These are phyloP conservation scores for Leersia perrieri DNA, from an alignment of 176 grass and related monocot genomes.

Conservation along the genomic window DNA sequence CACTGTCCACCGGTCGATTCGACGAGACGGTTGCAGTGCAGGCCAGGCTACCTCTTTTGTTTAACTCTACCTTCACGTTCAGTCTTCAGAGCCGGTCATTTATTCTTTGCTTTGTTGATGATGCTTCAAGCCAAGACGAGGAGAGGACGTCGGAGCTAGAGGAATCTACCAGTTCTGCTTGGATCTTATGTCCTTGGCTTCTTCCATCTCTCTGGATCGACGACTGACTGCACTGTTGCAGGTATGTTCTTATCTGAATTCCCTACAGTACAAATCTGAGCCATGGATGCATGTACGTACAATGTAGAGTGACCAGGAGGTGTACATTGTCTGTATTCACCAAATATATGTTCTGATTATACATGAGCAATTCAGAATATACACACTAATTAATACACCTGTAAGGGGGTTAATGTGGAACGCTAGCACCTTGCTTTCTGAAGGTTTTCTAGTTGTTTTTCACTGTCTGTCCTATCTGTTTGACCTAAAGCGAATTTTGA, in stretches of 20 bases:
- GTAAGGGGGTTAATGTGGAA: neutral
- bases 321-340: neutral
- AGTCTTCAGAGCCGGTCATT: constrained; percentile 28
- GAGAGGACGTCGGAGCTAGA: neutral
- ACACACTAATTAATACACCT: neutral
- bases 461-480: neutral
- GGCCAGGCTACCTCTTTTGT: constrained; percentile 33
- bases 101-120: neutral
- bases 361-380: neutral
- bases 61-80: constrained; percentile 35
- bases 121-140: constrained; percentile 20
- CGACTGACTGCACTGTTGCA: constrained; percentile 10
- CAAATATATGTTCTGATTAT: constrained; percentile 29
- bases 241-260: constrained; percentile 15
- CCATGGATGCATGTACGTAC: neutral
- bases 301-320: constrained; percentile 18
- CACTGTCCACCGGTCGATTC: constrained; percentile 12
- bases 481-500: neutral
- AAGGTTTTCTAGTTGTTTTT: neutral
- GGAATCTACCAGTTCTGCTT: constrained; percentile 46
- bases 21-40: constrained; percentile 39
- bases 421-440: neutral
- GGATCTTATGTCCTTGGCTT: constrained; percentile 29
- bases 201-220: constrained; percentile 16
- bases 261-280: neutral